These are phyloP conservation scores for Xanthoconium separans DNA, from an alignment of 1,284 basidiomycete genomes.

Conservation along the genomic window DNA sequence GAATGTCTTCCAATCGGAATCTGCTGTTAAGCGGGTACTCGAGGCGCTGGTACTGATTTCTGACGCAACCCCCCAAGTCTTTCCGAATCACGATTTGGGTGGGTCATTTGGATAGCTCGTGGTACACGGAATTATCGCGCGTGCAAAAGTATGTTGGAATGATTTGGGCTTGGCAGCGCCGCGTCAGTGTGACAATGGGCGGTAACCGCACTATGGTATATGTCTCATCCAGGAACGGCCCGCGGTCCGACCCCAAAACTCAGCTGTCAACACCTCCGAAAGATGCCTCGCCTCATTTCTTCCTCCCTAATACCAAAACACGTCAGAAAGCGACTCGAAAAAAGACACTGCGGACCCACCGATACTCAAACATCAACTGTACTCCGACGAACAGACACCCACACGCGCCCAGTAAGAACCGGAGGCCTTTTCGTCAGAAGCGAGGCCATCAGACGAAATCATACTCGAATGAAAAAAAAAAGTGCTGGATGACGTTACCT, in stretches of 20 bases:
- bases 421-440: conserved; percentile 42
- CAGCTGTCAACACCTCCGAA: conserved; percentile 51
- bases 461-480: neutral
- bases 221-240: neutral
- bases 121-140: neutral
- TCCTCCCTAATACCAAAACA: conserved; percentile 38
- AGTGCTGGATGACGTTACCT: conserved; percentile 44
- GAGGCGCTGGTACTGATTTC: neutral
- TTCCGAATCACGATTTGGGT: neutral
- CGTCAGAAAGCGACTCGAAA: conserved; percentile 6
- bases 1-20: neutral
- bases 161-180: neutral
- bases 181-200: neutral
- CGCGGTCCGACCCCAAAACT: neutral
- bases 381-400: conserved; percentile 77
- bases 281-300: conserved; percentile 56
- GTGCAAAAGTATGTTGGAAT: neutral
- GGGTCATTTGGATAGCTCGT: neutral
- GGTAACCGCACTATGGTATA: neutral
- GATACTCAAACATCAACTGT: conserved; percentile 96
- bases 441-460: neutral
- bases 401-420: conserved; percentile 65
- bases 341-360: conserved; percentile 43
- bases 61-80: neutral
- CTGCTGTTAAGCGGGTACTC: neutral